Evolutionary conservation across 495 filamentous ascomycete species (phyloP), one percentile per base, ranked within the genome.

Genomic region (Annulohypoxylon maeteangense): DNA sequence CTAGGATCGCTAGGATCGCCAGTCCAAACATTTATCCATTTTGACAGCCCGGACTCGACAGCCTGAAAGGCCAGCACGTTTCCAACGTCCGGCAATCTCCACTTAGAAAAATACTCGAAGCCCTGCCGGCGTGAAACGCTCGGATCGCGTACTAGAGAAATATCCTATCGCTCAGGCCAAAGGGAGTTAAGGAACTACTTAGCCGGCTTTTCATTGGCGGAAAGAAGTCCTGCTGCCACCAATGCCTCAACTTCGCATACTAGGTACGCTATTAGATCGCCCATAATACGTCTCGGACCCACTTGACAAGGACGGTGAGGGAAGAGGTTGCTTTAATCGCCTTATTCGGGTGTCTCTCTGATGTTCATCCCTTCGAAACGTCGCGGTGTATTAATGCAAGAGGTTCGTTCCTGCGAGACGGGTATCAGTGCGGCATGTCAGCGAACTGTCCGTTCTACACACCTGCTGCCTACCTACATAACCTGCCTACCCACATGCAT

Each of bases 1-100:
- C 65, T 61, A 73, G 56, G 61, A 69, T 68, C 59, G 58, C 65
- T 61, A 73, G 56, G 61, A 69, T 68, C 59, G 58, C 22, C 54
- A 32, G 27, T 60, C 61, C 65, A 56, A 53, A 56, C 47, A 60
- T 42, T 29, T 51, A 38, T 23, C 47, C 57, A 53, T 57, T 50
- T 51, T 67, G 23, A 44, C 62, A 36, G 51, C 40, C 38, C 38
- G 32, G 60, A 3, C 10, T 34, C 8, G 50, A 53, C 16, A 56
- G 62, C 54, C n/a, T 70, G 23, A 54, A 18, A 47, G 38, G 47
- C 53, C 62, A 60, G 45, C 31, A 42, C 54, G 53, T 45, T 70
- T 20, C 55, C 53, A 64, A 58, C 38, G 20, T 22, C 58, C 38
- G 32, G 38, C 51, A 27, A 18, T 57, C 70, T 66, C 70, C 70